These are phyloP conservation scores for Cylindrodendrum hubeiense DNA, from an alignment of 2,329 filamentous ascomycete genomes.

Conservation along the genomic window DNA sequence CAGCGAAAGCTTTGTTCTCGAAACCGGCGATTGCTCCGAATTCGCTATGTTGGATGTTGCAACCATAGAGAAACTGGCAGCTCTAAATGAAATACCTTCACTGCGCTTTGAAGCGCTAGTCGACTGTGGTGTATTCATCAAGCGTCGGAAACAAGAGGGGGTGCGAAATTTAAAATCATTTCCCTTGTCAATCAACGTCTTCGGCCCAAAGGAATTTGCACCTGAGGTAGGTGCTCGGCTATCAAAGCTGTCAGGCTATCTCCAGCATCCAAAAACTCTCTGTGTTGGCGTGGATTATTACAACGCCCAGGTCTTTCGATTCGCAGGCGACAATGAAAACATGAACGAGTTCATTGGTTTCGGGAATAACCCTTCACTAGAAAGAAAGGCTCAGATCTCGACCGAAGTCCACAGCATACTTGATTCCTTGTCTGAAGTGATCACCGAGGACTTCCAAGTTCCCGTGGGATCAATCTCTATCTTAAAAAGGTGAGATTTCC, in stretches of 20 bases:
- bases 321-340: not conserved
- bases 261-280: constrained; percentile 15
- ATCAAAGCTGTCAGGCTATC: not conserved
- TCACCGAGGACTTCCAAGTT: not conserved
- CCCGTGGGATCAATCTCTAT: not conserved
- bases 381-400: not conserved
- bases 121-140: not conserved
- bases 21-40: not conserved
- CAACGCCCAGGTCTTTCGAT: constrained; percentile 12
- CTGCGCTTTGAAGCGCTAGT: constrained; percentile 9
- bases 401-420: constrained; percentile 4
- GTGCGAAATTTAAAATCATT: not conserved
- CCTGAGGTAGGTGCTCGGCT: constrained; percentile 1
- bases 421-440: constrained; percentile 5
- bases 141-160: not conserved
- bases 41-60: constrained; percentile 10
- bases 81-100: not conserved
- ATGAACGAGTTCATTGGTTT: constrained; percentile 16
- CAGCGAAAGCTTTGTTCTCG: not conserved
- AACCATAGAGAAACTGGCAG: not conserved
- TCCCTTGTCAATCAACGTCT: constrained; percentile 16
- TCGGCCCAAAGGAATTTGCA: not conserved
- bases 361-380: not conserved
- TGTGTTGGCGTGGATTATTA: constrained; percentile 2
- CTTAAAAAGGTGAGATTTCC: constrained; percentile 3